Evolutionary conservation across 192 early-diverging fungal species (phyloP).

Genomic region (Chytriomyces confervae): DNA sequence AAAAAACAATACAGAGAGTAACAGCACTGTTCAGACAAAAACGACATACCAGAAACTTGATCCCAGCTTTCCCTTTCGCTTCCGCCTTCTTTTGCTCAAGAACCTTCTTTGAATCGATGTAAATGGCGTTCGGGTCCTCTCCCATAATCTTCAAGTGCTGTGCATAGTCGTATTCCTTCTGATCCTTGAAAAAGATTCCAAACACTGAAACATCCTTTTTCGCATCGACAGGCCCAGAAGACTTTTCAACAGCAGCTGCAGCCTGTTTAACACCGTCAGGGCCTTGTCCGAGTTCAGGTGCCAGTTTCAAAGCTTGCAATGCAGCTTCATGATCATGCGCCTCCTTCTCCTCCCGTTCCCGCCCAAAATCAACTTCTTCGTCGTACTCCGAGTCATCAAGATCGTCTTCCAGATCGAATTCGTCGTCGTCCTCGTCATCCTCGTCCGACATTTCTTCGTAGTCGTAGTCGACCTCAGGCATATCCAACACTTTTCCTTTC

Average conservation of each 20-base stretch:
- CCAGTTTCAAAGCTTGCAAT: neutral
- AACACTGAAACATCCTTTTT: conserved; percentile 77
- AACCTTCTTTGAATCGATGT: conserved; percentile 67
- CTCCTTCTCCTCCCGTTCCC: conserved; percentile 38
- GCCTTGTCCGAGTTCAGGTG: conserved; percentile 17
- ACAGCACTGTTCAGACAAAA: neutral
- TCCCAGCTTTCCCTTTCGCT: conserved; percentile 53
- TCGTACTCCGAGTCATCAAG: conserved; percentile 35
- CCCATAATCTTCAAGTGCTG: conserved; percentile 91
- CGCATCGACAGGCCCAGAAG: conserved; percentile 55
- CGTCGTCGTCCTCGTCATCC: conserved; percentile 31
- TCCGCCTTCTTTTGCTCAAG: conserved; percentile 53
- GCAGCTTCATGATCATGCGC: conserved; percentile 21
- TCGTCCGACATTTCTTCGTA: conserved; percentile 33
- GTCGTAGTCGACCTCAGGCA: conserved; percentile 40
- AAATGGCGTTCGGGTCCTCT: conserved; percentile 71
- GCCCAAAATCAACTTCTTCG: conserved; percentile 45
- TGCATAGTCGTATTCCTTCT: conserved; percentile 88
- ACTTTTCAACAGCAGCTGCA: conserved; percentile 10
- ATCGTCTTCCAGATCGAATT: conserved; percentile 41
- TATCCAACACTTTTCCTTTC: conserved; percentile 50
- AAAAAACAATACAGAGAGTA: neutral
- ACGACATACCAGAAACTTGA: conserved; percentile 44
- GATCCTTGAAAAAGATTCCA: conserved; percentile 90
- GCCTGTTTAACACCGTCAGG: conserved; percentile 4